phyloP scores from a whole-genome alignment of 2,329 filamentous ascomycete genomes.

The Ambrosiella beaveri region DNA sequence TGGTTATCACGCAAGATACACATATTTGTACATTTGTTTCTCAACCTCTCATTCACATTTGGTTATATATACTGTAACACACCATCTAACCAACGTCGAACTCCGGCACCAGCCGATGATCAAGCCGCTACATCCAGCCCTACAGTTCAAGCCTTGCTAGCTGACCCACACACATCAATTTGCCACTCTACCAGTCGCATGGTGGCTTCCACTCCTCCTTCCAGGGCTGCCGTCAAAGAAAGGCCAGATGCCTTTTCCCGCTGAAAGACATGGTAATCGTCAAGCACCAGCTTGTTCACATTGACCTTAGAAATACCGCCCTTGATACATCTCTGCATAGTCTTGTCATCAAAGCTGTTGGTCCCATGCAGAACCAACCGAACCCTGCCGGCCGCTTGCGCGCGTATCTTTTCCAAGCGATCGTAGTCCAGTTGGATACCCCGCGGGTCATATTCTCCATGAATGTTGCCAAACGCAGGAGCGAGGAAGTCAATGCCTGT shows the following conservation, averaged over 20 bases:
- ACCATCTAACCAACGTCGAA: too few species aligned
- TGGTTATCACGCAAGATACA: too few species aligned
- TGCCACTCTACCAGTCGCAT: conserved; percentile 27
- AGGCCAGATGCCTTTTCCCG: conserved; percentile 12
- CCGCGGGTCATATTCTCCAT: conserved; percentile 52
- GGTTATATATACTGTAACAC: too few species aligned
- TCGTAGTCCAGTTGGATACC: conserved; percentile 47
- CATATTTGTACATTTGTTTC: too few species aligned
- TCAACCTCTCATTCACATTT: too few species aligned
- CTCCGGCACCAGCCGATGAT: too few species aligned
- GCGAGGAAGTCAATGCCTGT: conserved; percentile 60
- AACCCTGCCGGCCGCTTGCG: conserved; percentile 23
- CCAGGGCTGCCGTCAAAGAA: conserved; percentile 25
- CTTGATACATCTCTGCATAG: conserved; percentile 33
- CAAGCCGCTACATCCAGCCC: too few species aligned
- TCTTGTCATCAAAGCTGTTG: conserved; percentile 33
- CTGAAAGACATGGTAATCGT: conserved; percentile 27
- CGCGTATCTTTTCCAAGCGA: conserved; percentile 23
- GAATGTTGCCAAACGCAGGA: conserved; percentile 60
- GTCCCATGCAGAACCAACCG: conserved; percentile 36
- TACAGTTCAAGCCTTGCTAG: conserved; percentile 22
- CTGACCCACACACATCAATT: conserved; percentile 30
- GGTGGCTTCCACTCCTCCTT: conserved; percentile 27
- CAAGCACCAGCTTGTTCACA: conserved; percentile 35
- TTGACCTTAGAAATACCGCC: conserved; percentile 34